Evolutionary conservation across 441 rosid species (phyloP), one percentile per base, ranked within the genome.

Genomic region (Bocquillonia castaneifolia): DNA sequence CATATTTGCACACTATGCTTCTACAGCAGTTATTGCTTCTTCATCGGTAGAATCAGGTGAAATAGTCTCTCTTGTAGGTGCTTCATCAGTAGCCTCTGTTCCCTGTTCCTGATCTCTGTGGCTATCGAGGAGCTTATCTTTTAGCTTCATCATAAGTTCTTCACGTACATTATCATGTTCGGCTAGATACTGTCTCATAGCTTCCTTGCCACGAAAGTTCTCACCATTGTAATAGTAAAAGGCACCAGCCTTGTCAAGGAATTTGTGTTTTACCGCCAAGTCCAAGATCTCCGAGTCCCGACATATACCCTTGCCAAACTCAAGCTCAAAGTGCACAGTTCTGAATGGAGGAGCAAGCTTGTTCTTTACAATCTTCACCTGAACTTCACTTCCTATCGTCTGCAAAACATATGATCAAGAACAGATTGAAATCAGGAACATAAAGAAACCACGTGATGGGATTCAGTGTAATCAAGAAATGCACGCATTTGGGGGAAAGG

Each of bases 311-410:
- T 85, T 94, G 48, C 99, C 99, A 66, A 91, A 94, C 74, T 88
- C 93, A 5, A 94, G 93, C 75, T 90, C 99, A 73, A 91, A 94
- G 68, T 80, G 83, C 5, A 82, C 96, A 6, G 87, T 87, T 80
- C 81, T 86, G 60, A 94, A 94, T 2, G 99, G 99, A 28, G 99
- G 96, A 20, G 99, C 91, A 13, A 88, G 93, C 82, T 94, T 94
- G 80, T 94, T 94, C 86, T 94, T 94, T 69, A 94, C 96, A 64
- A 94, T 74, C 83, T 94, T 94, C 57, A 90, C 96, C 23, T 78
- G 72, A 45, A 94, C 84, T 80, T 83, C 87, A 79, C 88, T 85
- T 71, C 97, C 97, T 1, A 78, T 64, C 23, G 83, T 86, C 99
- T 94, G 82, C 77, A 78, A 59, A 74, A 66, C n/a, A 45, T 17